Conservation (phyloP, 352 stramenopile genomes). For the Globisporangium parvum region DNA sequence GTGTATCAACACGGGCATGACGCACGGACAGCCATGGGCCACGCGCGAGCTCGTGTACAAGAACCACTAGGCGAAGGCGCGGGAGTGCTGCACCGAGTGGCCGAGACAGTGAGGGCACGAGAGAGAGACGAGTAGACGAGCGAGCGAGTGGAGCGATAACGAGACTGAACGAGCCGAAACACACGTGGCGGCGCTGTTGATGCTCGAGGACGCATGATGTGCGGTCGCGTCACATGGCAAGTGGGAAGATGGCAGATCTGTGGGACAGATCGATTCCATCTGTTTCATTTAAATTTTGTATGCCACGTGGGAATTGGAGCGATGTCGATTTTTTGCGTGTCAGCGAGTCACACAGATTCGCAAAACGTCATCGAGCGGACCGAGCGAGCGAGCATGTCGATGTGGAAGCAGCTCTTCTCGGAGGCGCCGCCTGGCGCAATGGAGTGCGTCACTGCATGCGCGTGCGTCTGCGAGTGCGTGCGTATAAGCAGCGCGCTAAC, state of each 20-base stretch:
- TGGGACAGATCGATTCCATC: background rate
- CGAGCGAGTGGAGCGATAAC: slow-evolving; percentile 1
- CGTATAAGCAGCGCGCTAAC: background rate
- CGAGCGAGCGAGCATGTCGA: slow-evolving; percentile 12
- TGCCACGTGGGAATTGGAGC: background rate
- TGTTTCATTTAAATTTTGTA: background rate
- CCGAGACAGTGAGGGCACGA: background rate
- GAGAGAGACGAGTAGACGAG: slow-evolving; percentile 1
- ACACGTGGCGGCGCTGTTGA: background rate
- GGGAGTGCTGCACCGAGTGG: background rate
- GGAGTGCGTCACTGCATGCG: slow-evolving; percentile 34
- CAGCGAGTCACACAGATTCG: background rate
- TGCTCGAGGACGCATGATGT: background rate
- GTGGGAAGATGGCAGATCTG: too few species aligned
- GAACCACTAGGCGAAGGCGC: slow-evolving; percentile 45
- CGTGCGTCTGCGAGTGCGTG: background rate
- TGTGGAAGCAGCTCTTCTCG: slow-evolving; percentile 73
- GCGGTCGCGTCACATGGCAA: background rate
- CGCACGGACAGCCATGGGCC: slow-evolving; percentile 31
- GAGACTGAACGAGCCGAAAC: background rate
- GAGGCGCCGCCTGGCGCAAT: slow-evolving; percentile 56
- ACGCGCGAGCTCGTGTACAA: slow-evolving; percentile 74
- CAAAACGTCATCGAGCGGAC: too few species aligned
- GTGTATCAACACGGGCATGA: slow-evolving; percentile 60
- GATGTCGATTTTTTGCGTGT: too few species aligned